These are phyloP conservation scores for Firmiana major DNA, from an alignment of 345 rosid species.

Conservation along the genomic window DNA sequence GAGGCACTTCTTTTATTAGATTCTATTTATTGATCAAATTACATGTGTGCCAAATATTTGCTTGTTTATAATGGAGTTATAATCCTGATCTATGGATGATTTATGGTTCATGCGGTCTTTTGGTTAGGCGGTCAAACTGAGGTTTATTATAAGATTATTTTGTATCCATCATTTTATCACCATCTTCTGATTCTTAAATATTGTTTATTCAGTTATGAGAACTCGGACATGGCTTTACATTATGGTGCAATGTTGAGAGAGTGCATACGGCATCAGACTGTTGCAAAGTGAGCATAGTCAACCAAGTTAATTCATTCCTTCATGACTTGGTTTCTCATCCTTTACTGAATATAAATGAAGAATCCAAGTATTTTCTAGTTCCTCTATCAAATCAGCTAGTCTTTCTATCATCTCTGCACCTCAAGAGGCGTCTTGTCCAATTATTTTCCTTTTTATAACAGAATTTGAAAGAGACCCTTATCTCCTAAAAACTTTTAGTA, in stretches of 20 bases:
- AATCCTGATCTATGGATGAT: not conserved
- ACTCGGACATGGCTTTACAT: constrained; percentile 90
- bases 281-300: constrained; percentile 62
- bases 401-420: not conserved
- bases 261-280: constrained; percentile 95
- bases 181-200: constrained; percentile 18
- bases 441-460: not conserved
- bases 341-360: not conserved
- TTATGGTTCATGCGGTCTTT: not conserved
- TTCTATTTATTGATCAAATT: not conserved
- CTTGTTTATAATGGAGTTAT: not conserved
- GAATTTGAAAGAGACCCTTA: not conserved
- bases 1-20: not conserved
- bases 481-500: not conserved
- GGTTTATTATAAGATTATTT: constrained; percentile 1
- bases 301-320: not conserved
- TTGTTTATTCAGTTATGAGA: constrained; percentile 55
- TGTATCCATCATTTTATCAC: constrained; percentile 8
- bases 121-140: not conserved
- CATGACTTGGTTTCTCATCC: not conserved
- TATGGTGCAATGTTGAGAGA: constrained; percentile 98
- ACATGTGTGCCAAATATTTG: not conserved
- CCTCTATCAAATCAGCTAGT: not conserved
- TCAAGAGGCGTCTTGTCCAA: not conserved
- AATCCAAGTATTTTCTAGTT: not conserved